Conservation (phyloP, 768 basidiomycete genomes). For the Termitomyces sp. region DNA sequence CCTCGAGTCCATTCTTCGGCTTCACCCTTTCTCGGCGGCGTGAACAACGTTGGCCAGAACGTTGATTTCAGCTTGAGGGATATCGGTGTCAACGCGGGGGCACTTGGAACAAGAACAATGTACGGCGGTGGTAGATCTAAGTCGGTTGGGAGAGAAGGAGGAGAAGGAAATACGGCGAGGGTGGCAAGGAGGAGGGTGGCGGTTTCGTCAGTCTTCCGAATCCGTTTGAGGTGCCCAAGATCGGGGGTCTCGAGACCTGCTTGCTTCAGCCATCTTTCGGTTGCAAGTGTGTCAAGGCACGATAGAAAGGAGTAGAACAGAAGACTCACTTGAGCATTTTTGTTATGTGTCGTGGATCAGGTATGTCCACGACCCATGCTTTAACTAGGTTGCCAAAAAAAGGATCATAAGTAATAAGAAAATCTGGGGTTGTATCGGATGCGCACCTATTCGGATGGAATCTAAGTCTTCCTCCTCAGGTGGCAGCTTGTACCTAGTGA, state of each 20-base stretch:
- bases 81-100: slow-evolving; percentile 62
- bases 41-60: slow-evolving; percentile 86
- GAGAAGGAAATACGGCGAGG: slow-evolving; percentile 37
- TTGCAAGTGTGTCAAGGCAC: not conserved
- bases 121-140: slow-evolving; percentile 54
- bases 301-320: not conserved
- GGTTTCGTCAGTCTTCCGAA: slow-evolving; percentile 51
- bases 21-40: slow-evolving; percentile 68
- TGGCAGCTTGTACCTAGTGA: slow-evolving; percentile 55
- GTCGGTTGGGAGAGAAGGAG: slow-evolving; percentile 51
- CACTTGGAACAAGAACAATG: slow-evolving; percentile 57
- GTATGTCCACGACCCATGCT: slow-evolving; percentile 79
- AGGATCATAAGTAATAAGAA: not conserved
- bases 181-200: slow-evolving; percentile 58
- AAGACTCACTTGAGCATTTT: slow-evolving; percentile 57
- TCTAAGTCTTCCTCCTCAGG: slow-evolving; percentile 64
- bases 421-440: slow-evolving; percentile 7
- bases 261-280: slow-evolving; percentile 66
- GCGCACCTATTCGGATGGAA: slow-evolving; percentile 56
- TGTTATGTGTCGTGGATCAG: slow-evolving; percentile 56
- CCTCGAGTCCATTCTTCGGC: slow-evolving; percentile 64
- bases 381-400: slow-evolving; percentile 41
- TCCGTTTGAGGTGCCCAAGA: slow-evolving; percentile 74
- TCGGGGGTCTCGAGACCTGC: slow-evolving; percentile 57
- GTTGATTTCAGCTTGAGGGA: slow-evolving; percentile 66